Percentiles rank a stretch among this genome's conserved stretches.
Conservation (phyloP, 768 basidiomycete species). For the Trametes gibbosa region DNA sequence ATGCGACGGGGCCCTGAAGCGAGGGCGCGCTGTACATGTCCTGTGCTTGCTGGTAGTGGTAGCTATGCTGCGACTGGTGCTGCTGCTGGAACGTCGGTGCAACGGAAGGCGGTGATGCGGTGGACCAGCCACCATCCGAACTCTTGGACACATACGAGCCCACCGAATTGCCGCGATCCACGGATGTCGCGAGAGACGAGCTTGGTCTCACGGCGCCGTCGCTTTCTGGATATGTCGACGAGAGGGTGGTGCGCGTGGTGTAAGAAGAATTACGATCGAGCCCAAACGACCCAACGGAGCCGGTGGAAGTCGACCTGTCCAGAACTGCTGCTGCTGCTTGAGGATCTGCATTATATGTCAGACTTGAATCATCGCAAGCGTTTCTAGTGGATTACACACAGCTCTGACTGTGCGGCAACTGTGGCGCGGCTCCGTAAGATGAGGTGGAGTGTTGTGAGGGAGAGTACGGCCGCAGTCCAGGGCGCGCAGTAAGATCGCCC, state of each 20-base stretch:
- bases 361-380: background rate
- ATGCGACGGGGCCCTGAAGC: constrained; percentile 20
- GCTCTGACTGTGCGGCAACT: constrained; percentile 9
- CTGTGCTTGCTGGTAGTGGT: constrained; percentile 23
- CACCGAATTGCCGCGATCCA: constrained; percentile 32
- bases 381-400: constrained; percentile 3
- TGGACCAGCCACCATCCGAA: constrained; percentile 21
- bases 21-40: constrained; percentile 34
- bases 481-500: constrained; percentile 5
- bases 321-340: constrained; percentile 13
- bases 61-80: background rate
- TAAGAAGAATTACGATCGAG: constrained; percentile 23
- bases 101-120: constrained; percentile 11
- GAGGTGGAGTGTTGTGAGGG: constrained; percentile 16
- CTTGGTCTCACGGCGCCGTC: background rate
- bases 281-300: constrained; percentile 16
- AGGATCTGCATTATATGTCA: background rate
- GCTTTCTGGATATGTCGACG: constrained; percentile 20
- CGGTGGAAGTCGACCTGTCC: constrained; percentile 15
- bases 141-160: constrained; percentile 27
- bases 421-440: constrained; percentile 1
- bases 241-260: constrained; percentile 15
- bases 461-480: constrained; percentile 9
- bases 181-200: constrained; percentile 24
- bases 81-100: constrained; percentile 18